Evolutionary conservation across 2,329 filamentous ascomycete genomes (phyloP).

Genomic region (Ilyonectria mors-panacis): DNA sequence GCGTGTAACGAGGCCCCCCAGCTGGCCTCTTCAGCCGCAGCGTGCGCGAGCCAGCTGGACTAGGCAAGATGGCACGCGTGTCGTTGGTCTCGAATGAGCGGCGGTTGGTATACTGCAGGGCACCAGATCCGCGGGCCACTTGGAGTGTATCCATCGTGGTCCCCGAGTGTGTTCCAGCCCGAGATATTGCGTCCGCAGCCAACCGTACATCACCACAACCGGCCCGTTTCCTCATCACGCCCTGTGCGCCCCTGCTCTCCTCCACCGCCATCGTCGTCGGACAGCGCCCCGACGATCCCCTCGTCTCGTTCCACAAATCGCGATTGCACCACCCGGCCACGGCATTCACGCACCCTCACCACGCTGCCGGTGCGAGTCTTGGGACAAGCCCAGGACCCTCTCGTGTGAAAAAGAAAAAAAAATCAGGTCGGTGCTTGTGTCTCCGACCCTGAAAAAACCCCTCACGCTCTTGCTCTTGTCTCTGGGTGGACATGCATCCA

Average conservation of each 20-base stretch:
- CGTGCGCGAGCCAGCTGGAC: conserved; percentile 13
- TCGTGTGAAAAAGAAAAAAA: conserved; percentile 14
- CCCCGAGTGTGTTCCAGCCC: conserved; percentile 1
- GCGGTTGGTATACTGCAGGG: neutral
- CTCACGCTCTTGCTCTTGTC: conserved; percentile 22
- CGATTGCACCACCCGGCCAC: conserved; percentile 46
- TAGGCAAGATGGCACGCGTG: neutral
- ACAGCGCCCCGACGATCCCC: conserved; percentile 5
- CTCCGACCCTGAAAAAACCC: conserved; percentile 8
- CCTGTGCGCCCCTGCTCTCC: conserved; percentile 18
- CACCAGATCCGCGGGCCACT: conserved; percentile 17
- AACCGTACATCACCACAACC: conserved; percentile 1
- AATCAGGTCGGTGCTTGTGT: conserved; percentile 18
- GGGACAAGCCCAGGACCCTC: conserved; percentile 10
- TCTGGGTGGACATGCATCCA: conserved; percentile 25
- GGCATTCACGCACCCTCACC: conserved; percentile 27
- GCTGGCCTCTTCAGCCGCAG: conserved; percentile 32
- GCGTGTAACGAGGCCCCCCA: conserved; percentile 39
- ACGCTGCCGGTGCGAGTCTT: conserved; percentile 4
- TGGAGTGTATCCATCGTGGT: conserved; percentile 2
- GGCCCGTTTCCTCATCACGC: conserved; percentile 6
- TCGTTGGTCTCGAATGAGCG: neutral
- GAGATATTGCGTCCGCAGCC: conserved; percentile 3
- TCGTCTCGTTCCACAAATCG: conserved; percentile 46
- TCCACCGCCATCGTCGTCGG: conserved; percentile 33